A percentile compares a stretch with the other conserved stretches of the same genome.
Conservation (phyloP, 2,329 filamentous ascomycete genomes). For the Exophiala oligosperma region DNA sequence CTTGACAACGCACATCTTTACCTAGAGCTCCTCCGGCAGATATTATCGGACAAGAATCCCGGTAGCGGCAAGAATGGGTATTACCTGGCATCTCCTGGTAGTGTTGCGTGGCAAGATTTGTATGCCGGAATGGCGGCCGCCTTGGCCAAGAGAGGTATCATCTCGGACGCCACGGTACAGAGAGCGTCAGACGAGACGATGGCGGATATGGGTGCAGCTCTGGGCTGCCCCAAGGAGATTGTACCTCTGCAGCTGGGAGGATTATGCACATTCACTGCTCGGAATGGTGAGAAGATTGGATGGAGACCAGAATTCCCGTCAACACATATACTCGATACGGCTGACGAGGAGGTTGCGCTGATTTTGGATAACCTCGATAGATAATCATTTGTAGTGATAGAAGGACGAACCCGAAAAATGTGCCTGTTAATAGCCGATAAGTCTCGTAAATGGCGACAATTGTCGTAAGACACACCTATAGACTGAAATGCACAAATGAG, state of each 20-base stretch:
- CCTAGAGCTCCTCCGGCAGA: constrained; percentile 46
- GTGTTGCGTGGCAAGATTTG: constrained; percentile 52
- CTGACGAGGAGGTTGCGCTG: background rate
- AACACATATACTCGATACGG: background rate
- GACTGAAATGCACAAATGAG: no score
- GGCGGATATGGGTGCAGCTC: constrained; percentile 43
- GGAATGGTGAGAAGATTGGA: background rate
- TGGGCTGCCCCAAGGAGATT: constrained; percentile 37
- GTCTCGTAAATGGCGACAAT: no score
- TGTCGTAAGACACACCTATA: no score
- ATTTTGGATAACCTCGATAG: background rate
- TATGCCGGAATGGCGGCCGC: constrained; percentile 48
- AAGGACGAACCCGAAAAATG: no score
- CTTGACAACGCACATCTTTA: constrained; percentile 50
- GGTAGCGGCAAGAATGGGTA: constrained; percentile 48
- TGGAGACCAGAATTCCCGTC: background rate
- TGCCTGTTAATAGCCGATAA: no score
- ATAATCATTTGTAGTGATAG: background rate
- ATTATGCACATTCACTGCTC: constrained; percentile 7
- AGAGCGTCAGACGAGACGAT: constrained; percentile 39
- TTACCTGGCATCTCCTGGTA: constrained; percentile 53
- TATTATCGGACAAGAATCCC: constrained; percentile 41
- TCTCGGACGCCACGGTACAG: constrained; percentile 41
- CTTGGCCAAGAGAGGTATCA: constrained; percentile 41
- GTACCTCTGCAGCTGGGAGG: constrained; percentile 48